Percentiles rank a stretch among this genome's conserved stretches.
These are phyloP conservation scores for Cystobasidiaceae sp. DNA, from an alignment of 1,284 basidiomycete genomes.

Conservation along the genomic window DNA sequence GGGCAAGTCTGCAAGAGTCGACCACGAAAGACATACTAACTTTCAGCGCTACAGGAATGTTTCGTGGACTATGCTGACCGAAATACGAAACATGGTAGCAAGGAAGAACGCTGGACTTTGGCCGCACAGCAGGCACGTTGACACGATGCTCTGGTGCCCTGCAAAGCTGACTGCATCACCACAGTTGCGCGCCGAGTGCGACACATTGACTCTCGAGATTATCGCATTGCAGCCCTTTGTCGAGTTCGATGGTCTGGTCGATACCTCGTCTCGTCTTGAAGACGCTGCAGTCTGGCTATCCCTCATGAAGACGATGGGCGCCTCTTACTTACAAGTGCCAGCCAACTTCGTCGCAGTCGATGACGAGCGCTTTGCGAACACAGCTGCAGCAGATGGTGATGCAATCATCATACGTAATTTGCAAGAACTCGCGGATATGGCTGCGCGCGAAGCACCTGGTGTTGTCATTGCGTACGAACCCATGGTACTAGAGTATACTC, in stretches of 20 bases:
- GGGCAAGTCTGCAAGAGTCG: too few relatives aligned
- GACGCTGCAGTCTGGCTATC: constrained; percentile 17
- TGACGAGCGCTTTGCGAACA: neutral
- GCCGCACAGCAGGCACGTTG: too few relatives aligned
- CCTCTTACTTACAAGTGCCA: constrained; percentile 18
- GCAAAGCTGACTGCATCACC: too few relatives aligned
- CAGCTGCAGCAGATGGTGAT: constrained; percentile 1
- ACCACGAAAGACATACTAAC: too few relatives aligned
- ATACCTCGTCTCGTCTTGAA: neutral
- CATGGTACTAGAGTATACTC: too few relatives aligned
- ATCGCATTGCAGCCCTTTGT: constrained; percentile 17
- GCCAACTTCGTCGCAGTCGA: constrained; percentile 5
- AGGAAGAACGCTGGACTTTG: too few relatives aligned
- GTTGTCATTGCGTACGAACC: constrained; percentile 19
- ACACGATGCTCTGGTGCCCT: too few relatives aligned
- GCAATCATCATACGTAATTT: neutral
- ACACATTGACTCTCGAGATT: neutral
- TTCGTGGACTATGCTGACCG: neutral
- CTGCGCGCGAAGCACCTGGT: neutral
- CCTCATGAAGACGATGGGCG: constrained; percentile 9
- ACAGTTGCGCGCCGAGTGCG: neutral
- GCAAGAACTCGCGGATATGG: neutral
- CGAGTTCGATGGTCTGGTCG: constrained; percentile 14
- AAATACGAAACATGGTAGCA: too few relatives aligned
- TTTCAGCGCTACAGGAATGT: too few relatives aligned